A percentile compares a stretch with the other conserved stretches of the same genome.
Conservation (phyloP, 345 rosid species). For the Bruguiera gymnorhiza region DNA sequence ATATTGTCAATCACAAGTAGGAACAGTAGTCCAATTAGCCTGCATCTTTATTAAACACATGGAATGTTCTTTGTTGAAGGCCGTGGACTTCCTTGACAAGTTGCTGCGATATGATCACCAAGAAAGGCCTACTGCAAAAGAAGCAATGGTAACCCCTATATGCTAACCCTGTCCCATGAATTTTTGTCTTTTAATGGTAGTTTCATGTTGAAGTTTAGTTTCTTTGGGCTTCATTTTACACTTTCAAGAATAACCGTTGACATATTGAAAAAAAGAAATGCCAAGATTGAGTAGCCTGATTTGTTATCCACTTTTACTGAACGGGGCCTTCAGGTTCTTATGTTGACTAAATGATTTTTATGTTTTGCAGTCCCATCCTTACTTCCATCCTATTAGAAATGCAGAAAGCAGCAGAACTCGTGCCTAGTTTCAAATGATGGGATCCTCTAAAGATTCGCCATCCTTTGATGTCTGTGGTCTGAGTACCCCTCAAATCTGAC, state of each 20-base stretch:
- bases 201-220: too few relatives aligned
- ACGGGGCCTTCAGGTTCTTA: not conserved
- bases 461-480: conserved; percentile 8
- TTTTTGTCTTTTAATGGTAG: not conserved
- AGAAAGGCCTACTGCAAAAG: conserved; percentile 98
- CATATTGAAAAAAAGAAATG: too few relatives aligned
- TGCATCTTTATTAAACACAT: not conserved
- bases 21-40: not conserved
- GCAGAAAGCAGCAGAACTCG: conserved; percentile 85
- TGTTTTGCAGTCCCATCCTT: conserved; percentile 78
- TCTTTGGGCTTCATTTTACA: too few relatives aligned
- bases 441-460: conserved; percentile 19
- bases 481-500: conserved; percentile 18
- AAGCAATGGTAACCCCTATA: conserved; percentile 72
- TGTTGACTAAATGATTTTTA: not conserved
- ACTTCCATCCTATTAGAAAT: conserved; percentile 78
- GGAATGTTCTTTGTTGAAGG: conserved; percentile 38
- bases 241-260: too few relatives aligned
- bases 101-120: conserved; percentile 93
- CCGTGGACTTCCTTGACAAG: conserved; percentile 93
- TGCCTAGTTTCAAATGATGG: conserved; percentile 28
- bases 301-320: not conserved
- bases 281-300: not conserved
- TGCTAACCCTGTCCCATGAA: not conserved
- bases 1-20: conserved; percentile 10